Percentiles rank a stretch among this genome's conserved stretches.
Conservation (phyloP, 2,329 filamentous ascomycete genomes). For the Nemania abortiva region DNA sequence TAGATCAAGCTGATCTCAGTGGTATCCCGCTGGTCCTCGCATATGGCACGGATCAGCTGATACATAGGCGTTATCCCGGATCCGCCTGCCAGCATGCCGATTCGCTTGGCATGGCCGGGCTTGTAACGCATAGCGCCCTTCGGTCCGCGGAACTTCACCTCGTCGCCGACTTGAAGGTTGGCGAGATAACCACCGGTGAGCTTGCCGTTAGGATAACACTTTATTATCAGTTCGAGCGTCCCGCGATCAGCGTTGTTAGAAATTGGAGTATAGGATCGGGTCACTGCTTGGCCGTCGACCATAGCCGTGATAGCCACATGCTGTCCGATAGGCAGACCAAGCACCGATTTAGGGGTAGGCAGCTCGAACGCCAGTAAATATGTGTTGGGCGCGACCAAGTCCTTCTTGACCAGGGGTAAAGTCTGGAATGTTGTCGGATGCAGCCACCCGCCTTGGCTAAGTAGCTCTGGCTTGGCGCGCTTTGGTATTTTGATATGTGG, state of each 20-base stretch:
- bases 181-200: constrained; percentile 64
- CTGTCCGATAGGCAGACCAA: constrained; percentile 69
- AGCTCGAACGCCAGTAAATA: constrained; percentile 63
- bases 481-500: constrained; percentile 57
- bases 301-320: constrained; percentile 65
- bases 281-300: constrained; percentile 60
- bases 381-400: constrained; percentile 57
- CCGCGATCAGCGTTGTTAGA: constrained; percentile 65
- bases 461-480: constrained; percentile 54
- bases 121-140: constrained; percentile 68
- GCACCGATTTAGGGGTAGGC: constrained; percentile 57
- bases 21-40: constrained; percentile 68
- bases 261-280: constrained; percentile 66
- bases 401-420: constrained; percentile 59
- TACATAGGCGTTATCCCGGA: constrained; percentile 68
- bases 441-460: constrained; percentile 61
- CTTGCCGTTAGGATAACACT: constrained; percentile 63
- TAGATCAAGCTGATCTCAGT: constrained; percentile 70
- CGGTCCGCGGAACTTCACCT: constrained; percentile 65
- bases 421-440: constrained; percentile 61
- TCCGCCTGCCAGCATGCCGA: constrained; percentile 69
- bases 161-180: constrained; percentile 61
- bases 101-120: constrained; percentile 56
- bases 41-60: constrained; percentile 73
- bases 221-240: constrained; percentile 63